These are phyloP conservation scores for Cupressus sempervirens DNA, from an alignment of 75 land plant genomes.

Conservation along the genomic window DNA sequence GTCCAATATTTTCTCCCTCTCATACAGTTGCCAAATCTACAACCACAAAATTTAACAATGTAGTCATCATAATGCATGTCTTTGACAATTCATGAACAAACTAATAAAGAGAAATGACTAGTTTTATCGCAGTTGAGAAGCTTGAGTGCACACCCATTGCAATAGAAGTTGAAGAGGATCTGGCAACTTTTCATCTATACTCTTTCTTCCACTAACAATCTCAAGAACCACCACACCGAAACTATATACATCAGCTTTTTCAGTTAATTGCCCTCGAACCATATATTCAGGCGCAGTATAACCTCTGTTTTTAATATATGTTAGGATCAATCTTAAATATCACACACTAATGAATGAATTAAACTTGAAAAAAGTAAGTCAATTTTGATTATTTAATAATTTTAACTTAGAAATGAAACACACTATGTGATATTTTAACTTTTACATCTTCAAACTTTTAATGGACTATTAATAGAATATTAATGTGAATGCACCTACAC, in stretches of 20 bases:
- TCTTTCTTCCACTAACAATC: slow-evolving; percentile 6
- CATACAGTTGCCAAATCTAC: not conserved
- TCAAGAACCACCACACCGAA: slow-evolving; percentile 24
- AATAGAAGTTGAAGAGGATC: not conserved
- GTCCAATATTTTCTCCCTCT: not conserved
- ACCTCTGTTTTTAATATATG: not conserved
- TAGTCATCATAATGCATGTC: not conserved
- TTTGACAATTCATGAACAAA: not conserved
- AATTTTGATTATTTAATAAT: too few relatives aligned
- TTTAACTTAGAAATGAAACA: too few relatives aligned
- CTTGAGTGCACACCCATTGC: not conserved
- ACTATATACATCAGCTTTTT: slow-evolving; percentile 19
- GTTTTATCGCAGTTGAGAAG: not conserved
- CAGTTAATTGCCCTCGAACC: slow-evolving; percentile 3
- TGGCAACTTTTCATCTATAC: not conserved
- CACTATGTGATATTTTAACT: too few relatives aligned
- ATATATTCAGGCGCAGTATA: slow-evolving; percentile 15
- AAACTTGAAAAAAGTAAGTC: too few relatives aligned
- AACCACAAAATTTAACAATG: too few relatives aligned
- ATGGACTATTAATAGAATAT: too few relatives aligned
- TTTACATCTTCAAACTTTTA: not conserved
- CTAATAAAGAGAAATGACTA: not conserved
- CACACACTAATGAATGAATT: too few relatives aligned
- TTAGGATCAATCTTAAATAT: too few relatives aligned
- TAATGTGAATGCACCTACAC: not conserved